These are phyloP conservation scores for Umbelopsis sp. DNA, from an alignment of 192 early-diverging fungal species.

Conservation along the genomic window DNA sequence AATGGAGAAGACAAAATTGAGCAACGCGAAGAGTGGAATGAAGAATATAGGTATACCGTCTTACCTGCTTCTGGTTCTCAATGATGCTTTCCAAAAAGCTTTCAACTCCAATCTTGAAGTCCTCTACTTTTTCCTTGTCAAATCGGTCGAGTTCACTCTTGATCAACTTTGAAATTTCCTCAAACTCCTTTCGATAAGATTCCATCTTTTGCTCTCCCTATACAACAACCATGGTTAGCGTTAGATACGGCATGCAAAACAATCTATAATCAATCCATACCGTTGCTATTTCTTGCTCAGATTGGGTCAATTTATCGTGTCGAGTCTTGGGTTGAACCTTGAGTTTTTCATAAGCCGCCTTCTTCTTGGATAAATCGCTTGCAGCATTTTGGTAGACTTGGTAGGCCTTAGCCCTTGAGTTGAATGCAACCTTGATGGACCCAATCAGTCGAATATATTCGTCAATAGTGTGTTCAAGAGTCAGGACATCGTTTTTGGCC, in stretches of 20 bases:
- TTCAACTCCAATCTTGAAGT: conserved; percentile 77
- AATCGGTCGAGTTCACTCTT: conserved; percentile 77
- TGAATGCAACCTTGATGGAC: conserved; percentile 80
- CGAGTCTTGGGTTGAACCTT: conserved; percentile 43
- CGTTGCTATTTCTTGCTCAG: conserved; percentile 53
- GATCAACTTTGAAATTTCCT: conserved; percentile 73
- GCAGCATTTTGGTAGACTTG: conserved; percentile 70
- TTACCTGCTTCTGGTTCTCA: conserved; percentile 78
- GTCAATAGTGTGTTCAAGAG: conserved; percentile 79
- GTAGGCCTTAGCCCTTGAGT: conserved; percentile 69
- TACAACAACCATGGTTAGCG: conserved; percentile 11
- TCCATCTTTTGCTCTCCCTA: conserved; percentile 51
- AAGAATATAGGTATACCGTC: no score
- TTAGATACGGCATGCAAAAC: conserved; percentile 31
- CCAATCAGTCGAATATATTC: conserved; percentile 89
- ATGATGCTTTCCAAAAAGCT: conserved; percentile 75
- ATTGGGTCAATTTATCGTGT: conserved; percentile 52
- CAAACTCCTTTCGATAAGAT: conserved; percentile 63
- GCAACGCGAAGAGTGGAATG: background rate
- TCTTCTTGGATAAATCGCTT: conserved; percentile 70
- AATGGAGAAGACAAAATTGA: background rate
- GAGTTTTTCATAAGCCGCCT: conserved; percentile 63
- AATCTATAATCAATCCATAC: conserved; percentile 35
- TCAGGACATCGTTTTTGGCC: conserved; percentile 71
- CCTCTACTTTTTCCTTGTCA: conserved; percentile 77